phyloP scores from a whole-genome alignment of 2,329 filamentous ascomycete genomes.

The Fusarium sp. region DNA sequence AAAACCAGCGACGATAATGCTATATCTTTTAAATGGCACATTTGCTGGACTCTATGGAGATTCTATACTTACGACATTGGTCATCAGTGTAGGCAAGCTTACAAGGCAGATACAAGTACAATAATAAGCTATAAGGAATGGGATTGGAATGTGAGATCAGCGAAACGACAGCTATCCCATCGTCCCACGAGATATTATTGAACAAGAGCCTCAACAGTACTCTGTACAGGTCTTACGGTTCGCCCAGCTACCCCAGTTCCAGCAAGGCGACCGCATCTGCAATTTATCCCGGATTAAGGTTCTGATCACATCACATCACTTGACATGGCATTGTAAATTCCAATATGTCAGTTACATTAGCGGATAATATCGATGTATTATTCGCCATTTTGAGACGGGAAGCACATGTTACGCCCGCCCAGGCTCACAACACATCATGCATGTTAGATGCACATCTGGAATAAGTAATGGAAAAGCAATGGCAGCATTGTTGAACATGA shows the following conservation, averaged over 20 bases:
- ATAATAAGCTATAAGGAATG: too few species aligned
- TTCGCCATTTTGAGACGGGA: neutral
- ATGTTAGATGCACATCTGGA: neutral
- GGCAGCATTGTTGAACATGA: neutral
- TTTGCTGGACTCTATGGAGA: too few species aligned
- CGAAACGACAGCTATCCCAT: neutral
- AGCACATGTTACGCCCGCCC: neutral
- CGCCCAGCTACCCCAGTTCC: neutral
- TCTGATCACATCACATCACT: neutral
- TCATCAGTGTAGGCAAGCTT: too few species aligned
- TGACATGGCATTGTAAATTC: slow-evolving; percentile 13
- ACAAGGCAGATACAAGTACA: too few species aligned
- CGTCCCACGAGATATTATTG: neutral
- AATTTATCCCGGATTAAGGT: neutral
- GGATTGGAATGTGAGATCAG: too few species aligned
- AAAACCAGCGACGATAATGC: neutral
- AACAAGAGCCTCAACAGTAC: neutral
- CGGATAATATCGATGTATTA: neutral
- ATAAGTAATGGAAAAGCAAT: neutral
- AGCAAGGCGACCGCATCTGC: slow-evolving; percentile 4
- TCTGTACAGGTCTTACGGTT: neutral
- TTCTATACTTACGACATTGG: too few species aligned
- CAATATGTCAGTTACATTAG: slow-evolving; percentile 1
- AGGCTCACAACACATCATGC: slow-evolving; percentile 4
- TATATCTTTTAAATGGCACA: neutral